Base-by-base conservation (phyloP, 2,329 filamentous ascomycete genomes). In the Tolypocladium album region DNA sequence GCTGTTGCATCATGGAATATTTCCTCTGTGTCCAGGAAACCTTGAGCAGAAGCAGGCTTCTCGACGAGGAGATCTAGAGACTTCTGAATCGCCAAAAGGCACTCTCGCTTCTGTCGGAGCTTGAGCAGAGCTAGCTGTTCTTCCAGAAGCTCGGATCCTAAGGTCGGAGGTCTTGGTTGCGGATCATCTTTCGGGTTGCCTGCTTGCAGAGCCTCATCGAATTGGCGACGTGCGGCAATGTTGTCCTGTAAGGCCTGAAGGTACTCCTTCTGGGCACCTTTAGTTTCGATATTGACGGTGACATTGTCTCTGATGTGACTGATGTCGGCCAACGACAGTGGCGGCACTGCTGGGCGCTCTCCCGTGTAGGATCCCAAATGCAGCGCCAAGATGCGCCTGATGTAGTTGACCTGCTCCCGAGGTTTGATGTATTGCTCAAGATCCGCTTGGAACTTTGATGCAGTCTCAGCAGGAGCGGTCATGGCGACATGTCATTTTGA, bases 401-500 rank as follows among this genome's bases (percentile, higher is more conserved):
- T 81, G 55, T 81, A 80, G 42, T 78, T 74, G 56, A 79, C 76
- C 64, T 87, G 82, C 60, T 86, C 82, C 34, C 83, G 78, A 36
- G 81, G 77, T 58, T 81, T 82, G 60, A 86, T 74, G 62, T 78
- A 84, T 5, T 81, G 79, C 40, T 76, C 72, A 27, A 88, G 74
- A 22, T 70, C 72, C 47, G 72, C 70, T 59, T 78, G 75, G 40
- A 81, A 69, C 40, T 70, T 70, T 56, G 73, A 67, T 59, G 68
- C 57, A 13, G 62, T 63, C 42, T 78, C 73, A 24, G 72, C 61
- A 38, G 74, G 59, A 63, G 69, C 64, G 24, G 64, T 45, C 73
- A 75, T 75, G 56, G 45, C 66, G 62, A 15, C n/a, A 22, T 59
- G 20, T 57, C 40, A 57, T 45, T 36, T 38, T 38, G 50, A 36